Evolutionary conservation across 1,139 yeast genomes (phyloP), one percentile per base, ranked within the genome.

Genomic region (Pneumocystis sp.): DNA sequence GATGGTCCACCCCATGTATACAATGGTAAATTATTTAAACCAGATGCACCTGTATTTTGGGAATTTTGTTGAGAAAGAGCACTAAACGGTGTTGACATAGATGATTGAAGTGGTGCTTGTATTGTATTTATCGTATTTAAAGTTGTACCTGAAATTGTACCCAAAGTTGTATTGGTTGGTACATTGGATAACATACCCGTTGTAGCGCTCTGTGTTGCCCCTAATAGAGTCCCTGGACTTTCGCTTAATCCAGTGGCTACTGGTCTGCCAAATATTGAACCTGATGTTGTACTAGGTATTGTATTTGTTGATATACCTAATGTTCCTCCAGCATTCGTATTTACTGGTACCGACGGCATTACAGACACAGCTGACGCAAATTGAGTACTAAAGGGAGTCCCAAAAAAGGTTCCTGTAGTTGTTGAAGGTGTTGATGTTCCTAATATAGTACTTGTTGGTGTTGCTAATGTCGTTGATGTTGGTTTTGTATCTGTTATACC

Each of bases 391-490:
- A 40, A 40, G 17, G 44, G 15, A 10, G 57, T 10, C 17, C 57
- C 57, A 50, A 50, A 50, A 10, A 50, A 50, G 8, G 6, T 5
- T 25, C 21, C 21, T 50, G 34, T 12, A 1, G 56, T 42, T 19
- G 17, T 42, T 67, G 73, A 74, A 65, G 76, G 79, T 65, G 77
- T 79, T 40, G 77, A 78, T 65, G 70, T 63, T 65, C 71, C 61
- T 69, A 68, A 63, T 65, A 72, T 37, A 37, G 40, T 12, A 40
- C 17, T 40, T 40, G 44, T 17, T 40, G 19, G 15, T 15, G 70
- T 60, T 68, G 73, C 34, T 67, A 72, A 42, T 68, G 73, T 35
- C 67, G 72, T 56, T 68, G 70, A n/a, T 71, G 74, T 65, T 74
- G 69, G 39, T 73, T 76, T 35, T 68, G 68, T 39, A 10, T 15